These are phyloP conservation scores for Parmales sp. DNA, from an alignment of 108 stramenopile genomes.

Conservation along the genomic window DNA sequence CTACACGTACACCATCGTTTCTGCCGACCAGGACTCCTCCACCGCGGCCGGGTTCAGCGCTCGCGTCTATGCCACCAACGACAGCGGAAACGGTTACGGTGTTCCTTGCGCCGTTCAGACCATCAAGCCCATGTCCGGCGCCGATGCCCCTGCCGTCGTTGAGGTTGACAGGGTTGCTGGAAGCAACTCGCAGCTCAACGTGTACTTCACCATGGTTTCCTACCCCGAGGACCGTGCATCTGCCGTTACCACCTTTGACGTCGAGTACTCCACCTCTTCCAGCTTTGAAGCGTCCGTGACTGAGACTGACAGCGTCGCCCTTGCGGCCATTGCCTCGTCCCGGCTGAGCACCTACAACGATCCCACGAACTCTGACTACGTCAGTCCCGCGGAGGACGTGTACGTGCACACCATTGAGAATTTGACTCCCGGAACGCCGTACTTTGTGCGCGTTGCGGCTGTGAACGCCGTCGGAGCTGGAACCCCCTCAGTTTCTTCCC, in stretches of 20 bases:
- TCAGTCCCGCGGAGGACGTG: slow-evolving; percentile 13
- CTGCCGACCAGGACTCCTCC: slow-evolving; percentile 35
- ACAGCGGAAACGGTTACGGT: slow-evolving; percentile 24
- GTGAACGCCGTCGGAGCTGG: slow-evolving; percentile 30
- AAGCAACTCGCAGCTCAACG: slow-evolving; percentile 18
- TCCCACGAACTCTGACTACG: slow-evolving; percentile 13
- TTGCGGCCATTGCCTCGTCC: background rate
- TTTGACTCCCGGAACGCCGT: slow-evolving; percentile 12
- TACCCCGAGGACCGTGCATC: slow-evolving; percentile 38
- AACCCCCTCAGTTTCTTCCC: slow-evolving; percentile 14
- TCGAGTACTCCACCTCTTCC: slow-evolving; percentile 17
- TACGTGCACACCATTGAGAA: slow-evolving; percentile 15
- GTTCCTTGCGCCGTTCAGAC: slow-evolving; percentile 28
- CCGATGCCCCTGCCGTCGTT: slow-evolving; percentile 32
- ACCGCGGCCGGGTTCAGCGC: slow-evolving; percentile 42
- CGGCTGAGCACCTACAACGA: slow-evolving; percentile 10
- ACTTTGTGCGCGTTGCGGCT: slow-evolving; percentile 21
- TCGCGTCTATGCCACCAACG: slow-evolving; percentile 44
- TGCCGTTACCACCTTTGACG: slow-evolving; percentile 20
- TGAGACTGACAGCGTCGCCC: slow-evolving; percentile 6
- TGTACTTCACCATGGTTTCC: slow-evolving; percentile 41
- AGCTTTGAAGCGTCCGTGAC: slow-evolving; percentile 16
- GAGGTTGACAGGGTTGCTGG: slow-evolving; percentile 39
- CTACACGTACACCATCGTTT: slow-evolving; percentile 36
- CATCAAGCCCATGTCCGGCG: slow-evolving; percentile 43